These are phyloP conservation scores for Falciphora oryzae DNA, from an alignment of 2,329 filamentous ascomycete species.

Conservation along the genomic window DNA sequence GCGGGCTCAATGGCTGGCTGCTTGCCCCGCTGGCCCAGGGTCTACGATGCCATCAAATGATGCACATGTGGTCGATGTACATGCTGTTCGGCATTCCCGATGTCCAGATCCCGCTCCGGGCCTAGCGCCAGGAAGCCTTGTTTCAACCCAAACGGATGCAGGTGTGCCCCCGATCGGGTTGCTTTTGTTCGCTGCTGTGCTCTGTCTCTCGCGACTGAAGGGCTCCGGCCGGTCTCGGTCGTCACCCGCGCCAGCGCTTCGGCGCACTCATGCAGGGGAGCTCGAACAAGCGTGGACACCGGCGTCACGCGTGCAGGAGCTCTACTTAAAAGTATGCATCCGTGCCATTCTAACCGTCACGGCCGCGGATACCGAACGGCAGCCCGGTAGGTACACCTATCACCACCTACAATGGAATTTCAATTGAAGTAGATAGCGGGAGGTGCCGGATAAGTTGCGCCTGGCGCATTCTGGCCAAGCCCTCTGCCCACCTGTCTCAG, in stretches of 20 bases:
- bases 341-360: not conserved
- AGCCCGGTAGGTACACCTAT: too few species aligned
- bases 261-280: not conserved
- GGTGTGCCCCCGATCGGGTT: not conserved
- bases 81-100: not conserved
- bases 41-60: too few species aligned
- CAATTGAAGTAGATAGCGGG: not conserved
- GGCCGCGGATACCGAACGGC: not conserved
- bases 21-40: not conserved
- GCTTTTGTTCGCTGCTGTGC: not conserved
- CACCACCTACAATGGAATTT: not conserved
- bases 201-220: too few species aligned
- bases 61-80: not conserved
- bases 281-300: not conserved
- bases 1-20: not conserved
- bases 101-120: not conserved
- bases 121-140: not conserved
- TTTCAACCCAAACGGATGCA: not conserved
- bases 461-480: not conserved
- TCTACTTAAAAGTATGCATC: not conserved
- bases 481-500: not conserved
- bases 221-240: too few species aligned
- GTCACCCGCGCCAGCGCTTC: too few species aligned
- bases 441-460: not conserved
- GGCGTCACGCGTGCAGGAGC: not conserved